These are phyloP conservation scores for Umbelopsis sp. DNA, from an alignment of 192 early-diverging fungal species.

Conservation along the genomic window DNA sequence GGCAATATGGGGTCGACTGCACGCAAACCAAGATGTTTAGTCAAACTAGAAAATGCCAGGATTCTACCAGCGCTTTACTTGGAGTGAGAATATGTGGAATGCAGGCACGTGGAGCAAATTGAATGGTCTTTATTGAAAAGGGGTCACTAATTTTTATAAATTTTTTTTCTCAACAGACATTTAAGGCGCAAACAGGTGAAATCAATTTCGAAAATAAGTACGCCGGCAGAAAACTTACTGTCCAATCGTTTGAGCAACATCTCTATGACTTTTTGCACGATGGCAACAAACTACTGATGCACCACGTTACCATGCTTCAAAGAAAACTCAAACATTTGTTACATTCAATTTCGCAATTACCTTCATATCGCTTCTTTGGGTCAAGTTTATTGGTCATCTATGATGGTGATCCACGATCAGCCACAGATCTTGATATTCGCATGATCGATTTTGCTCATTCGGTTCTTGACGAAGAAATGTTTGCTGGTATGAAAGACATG, in stretches of 20 bases:
- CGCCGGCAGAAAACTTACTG: slow-evolving; percentile 83
- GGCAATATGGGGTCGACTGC: slow-evolving; percentile 90
- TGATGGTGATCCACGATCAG: slow-evolving; percentile 60
- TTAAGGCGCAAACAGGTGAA: slow-evolving; percentile 68
- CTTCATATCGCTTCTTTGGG: slow-evolving; percentile 88
- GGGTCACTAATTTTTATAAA: slow-evolving; percentile 12
- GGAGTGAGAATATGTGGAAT: slow-evolving; percentile 95
- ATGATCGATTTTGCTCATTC: slow-evolving; percentile 97
- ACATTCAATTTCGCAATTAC: slow-evolving; percentile 69
- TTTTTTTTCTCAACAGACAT: slow-evolving; percentile 57
- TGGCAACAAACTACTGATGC: slow-evolving; percentile 71
- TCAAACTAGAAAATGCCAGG: slow-evolving; percentile 89
- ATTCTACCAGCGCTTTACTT: slow-evolving; percentile 85
- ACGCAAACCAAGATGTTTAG: slow-evolving; percentile 73
- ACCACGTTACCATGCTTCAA: slow-evolving; percentile 79
- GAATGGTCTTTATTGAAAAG: slow-evolving; percentile 19
- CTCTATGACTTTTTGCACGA: slow-evolving; percentile 86
- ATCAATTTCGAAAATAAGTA: slow-evolving; percentile 93
- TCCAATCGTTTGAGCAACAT: slow-evolving; percentile 75
- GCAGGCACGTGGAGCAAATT: slow-evolving; percentile 62
- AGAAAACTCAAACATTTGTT: slow-evolving; percentile 72
- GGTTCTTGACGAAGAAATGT: slow-evolving; percentile 51
- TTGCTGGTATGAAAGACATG: slow-evolving; percentile 27
- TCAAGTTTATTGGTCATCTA: slow-evolving; percentile 91
- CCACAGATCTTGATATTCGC: slow-evolving; percentile 66